These are phyloP conservation scores for Amauroascus niger DNA, from an alignment of 2,329 filamentous ascomycete species.

Conservation along the genomic window DNA sequence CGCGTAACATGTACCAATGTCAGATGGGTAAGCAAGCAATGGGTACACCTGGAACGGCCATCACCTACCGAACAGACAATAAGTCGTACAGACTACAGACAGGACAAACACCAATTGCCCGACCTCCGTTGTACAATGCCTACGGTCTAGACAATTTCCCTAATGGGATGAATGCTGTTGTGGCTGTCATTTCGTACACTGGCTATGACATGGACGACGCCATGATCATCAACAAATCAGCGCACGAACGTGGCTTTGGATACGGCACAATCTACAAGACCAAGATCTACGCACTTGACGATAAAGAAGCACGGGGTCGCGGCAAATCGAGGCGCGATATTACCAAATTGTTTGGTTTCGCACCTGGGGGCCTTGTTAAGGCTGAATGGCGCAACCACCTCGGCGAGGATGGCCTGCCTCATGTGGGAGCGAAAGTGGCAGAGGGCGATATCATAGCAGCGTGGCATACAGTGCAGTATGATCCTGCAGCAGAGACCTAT, in stretches of 20 bases:
- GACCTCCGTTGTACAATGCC: conserved; percentile 84
- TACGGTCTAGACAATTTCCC: conserved; percentile 98
- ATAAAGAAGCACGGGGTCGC: conserved; percentile 58
- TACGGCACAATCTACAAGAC: conserved; percentile 97
- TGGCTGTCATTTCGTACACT: conserved; percentile 96
- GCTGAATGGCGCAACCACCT: conserved; percentile 61
- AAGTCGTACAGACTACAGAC: conserved; percentile 92
- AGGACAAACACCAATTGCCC: conserved; percentile 87
- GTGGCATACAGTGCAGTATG: conserved; percentile 76
- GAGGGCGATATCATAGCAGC: conserved; percentile 80
- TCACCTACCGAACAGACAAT: conserved; percentile 87
- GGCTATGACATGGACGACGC: conserved; percentile 99
- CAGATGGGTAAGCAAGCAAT: conserved; percentile 99
- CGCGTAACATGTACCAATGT: conserved; percentile 98
- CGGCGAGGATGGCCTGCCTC: conserved; percentile 78
- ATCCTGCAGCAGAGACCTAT: conserved; percentile 59
- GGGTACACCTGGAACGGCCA: conserved; percentile 83
- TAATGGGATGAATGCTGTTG: conserved; percentile 88
- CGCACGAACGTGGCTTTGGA: conserved; percentile 90
- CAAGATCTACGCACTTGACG: conserved; percentile 78
- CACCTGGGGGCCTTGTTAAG: conserved; percentile 63
- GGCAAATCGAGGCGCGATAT: conserved; percentile 58
- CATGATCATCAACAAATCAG: conserved; percentile 98
- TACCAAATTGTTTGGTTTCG: conserved; percentile 82
- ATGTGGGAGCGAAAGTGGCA: conserved; percentile 64